Base-by-base conservation (phyloP, 202 grass and related monocot genomes). In the Carex arenaria region DNA sequence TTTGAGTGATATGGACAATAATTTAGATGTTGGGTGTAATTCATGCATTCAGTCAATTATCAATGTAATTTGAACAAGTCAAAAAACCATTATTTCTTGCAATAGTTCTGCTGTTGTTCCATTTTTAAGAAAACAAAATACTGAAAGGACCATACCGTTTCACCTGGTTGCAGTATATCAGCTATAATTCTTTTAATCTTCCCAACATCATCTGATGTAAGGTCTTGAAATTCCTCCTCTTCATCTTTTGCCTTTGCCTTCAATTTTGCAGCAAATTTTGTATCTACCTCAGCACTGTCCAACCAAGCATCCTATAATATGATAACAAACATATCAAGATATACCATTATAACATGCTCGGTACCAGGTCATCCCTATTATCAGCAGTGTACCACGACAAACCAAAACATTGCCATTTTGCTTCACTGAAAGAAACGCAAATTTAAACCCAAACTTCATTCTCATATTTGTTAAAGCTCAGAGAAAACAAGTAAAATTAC, bases 111-210 rank as follows among this genome's bases (percentile, higher is more conserved):
- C 14, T 54, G 30, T 54, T 30, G 13, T 54, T 17, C 20, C 22
- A 74, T 74, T 23, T 8, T 6, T 17, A 31, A 74, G 22, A 84
- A 84, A 82, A 72, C 34, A 18, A 80, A 74, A 81, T 61, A 60
- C 42, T 77, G 34, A 78, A 84, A 63, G 67, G 55, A 75, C 31
- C 63, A 56, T 89, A 98, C 96, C 9, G 91, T 98, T 93, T 95
- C 96, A n/a, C 88, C 89, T 40, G 93, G 89, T 56, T 95, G 87
- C n/a, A 98, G 96, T 65, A 94, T 69, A 82, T 93, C 88, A 65
- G 96, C 89, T 89, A 98, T 98, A 66, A 67, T 87, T 68, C 93
- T 86, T 87, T 98, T 98, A 87, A 95, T 90, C 82, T 82, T 89
- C 2, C 96, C 96, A 90, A 98, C 84, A 67, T 98, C 96, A 81